Percentiles rank a stretch among this genome's conserved stretches.
Evolutionary conservation across 805 yeast species (phyloP).

Genomic region (Hanseniaspora mollemarum): DNA sequence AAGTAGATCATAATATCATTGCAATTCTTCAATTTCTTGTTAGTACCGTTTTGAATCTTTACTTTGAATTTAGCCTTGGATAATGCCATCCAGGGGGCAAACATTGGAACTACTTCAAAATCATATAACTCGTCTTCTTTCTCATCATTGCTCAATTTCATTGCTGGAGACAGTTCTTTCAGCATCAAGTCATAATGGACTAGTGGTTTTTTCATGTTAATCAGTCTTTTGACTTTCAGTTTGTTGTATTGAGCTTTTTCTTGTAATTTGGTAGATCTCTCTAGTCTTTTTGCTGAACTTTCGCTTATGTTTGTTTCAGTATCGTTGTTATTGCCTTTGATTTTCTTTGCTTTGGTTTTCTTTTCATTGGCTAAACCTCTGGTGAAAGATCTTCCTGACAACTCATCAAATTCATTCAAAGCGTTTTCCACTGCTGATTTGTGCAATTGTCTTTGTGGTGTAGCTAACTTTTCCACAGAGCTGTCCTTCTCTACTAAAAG

Average conservation of each 20-base stretch:
- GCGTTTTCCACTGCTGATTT: constrained; percentile 10
- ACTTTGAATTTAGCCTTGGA: constrained; percentile 66
- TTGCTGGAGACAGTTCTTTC: constrained; percentile 37
- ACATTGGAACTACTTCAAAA: constrained; percentile 41
- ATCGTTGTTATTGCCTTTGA: constrained; percentile 29
- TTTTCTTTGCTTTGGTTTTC: constrained; percentile 25
- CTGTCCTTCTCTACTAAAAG: constrained; percentile 3
- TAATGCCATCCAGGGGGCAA: constrained; percentile 86
- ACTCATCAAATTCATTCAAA: constrained; percentile 14
- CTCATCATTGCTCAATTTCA: constrained; percentile 36
- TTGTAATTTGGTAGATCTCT: constrained; percentile 22
- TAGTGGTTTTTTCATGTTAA: constrained; percentile 33
- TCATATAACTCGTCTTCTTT: constrained; percentile 2
- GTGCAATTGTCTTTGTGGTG: constrained; percentile 2
- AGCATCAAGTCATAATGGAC: constrained; percentile 36
- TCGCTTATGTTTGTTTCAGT: constrained; percentile 26
- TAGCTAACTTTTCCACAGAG: constrained; percentile 11
- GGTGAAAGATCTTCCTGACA: constrained; percentile 10
- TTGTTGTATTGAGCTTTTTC: constrained; percentile 31
- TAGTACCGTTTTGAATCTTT: constrained; percentile 64
- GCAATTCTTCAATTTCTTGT: constrained; percentile 80
- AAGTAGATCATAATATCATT: constrained; percentile 56
- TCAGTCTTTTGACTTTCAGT: constrained; percentile 30
- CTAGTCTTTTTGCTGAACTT: constrained; percentile 22
- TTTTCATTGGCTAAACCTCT: not conserved